Evolutionary conservation across 345 rosid genomes (phyloP), one percentile per base, ranked within the genome.

Genomic region (Rhodamnia rubescens): DNA sequence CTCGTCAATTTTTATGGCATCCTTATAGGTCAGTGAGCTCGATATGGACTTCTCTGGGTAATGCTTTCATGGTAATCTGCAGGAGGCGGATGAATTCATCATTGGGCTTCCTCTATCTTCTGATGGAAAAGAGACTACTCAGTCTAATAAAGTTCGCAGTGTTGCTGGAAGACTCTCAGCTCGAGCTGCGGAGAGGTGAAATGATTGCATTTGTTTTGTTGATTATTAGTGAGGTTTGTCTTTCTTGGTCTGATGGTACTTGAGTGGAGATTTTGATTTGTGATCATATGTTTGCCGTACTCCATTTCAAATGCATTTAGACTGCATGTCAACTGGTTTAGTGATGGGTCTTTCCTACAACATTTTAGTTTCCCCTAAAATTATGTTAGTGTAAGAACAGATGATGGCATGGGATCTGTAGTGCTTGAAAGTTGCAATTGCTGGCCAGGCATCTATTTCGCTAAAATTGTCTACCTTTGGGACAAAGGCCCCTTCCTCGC

Each of bases 31-130:
- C 50, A 81, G 20, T 27, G 3, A 69, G 50, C 1, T 58, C 16
- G 16, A 49, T 40, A 44, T 15, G 83, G 58, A 18, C n/a, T 86
- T 50, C 29, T 32, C 26, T 49, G 75, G 5, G 36, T 55, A 47
- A 21, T 80, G 83, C 27, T 74, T 75, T 74, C 56, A 6, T 16
- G 44, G 8, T 83, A 24, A 12, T 53, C 53, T 49, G 84, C 85
- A 95, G 98, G 98, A 95, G 90, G 98, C 74, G 74, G 96, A 95
- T 89, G 99, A 95, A 84, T 94, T 97, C 82, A 91, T 95, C 81
- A 90, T 95, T 87, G 98, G 99, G 75, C 92, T 97, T 82, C 98
- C 98, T 18, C 93, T 89, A 92, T 94, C 99, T 84, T 89, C 87
- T 42, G 95, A 95, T 82, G 97, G 98, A 29, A 93, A 92, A 61